Evolutionary conservation across 23 red algal species (phyloP).

Genomic region (Cyanidium caldarium): DNA sequence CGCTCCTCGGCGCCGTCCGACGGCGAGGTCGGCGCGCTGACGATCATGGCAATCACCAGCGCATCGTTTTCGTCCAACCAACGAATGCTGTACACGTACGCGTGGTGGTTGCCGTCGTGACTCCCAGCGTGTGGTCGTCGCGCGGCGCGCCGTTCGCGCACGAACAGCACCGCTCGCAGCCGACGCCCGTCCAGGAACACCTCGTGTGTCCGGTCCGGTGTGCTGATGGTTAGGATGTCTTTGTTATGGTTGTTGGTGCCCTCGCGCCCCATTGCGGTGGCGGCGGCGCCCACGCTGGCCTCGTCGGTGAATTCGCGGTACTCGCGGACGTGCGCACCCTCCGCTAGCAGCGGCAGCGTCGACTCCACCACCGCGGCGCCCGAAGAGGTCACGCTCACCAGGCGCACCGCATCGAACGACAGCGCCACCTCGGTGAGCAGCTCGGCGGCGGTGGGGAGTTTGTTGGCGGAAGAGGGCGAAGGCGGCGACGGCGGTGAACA

Average conservation of each 20-base stretch:
- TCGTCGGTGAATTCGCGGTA: too few species aligned
- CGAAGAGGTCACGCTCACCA: neutral
- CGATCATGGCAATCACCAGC: neutral
- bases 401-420: neutral
- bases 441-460: neutral
- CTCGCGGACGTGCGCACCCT: conserved; percentile 5
- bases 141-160: neutral
- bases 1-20: neutral
- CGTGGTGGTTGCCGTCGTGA: too few species aligned
- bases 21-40: neutral
- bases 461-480: too few species aligned
- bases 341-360: neutral
- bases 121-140: too few species aligned
- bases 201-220: neutral
- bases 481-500: too few species aligned
- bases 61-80: neutral
- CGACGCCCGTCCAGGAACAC: neutral
- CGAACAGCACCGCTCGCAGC: neutral
- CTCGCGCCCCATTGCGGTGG: neutral
- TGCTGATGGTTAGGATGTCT: neutral
- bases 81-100: neutral
- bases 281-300: neutral
- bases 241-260: neutral
- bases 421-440: neutral
- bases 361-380: neutral